These are phyloP conservation scores for Oxytropis ochrocephala DNA, from an alignment of 306 rosid species.

Conservation along the genomic window DNA sequence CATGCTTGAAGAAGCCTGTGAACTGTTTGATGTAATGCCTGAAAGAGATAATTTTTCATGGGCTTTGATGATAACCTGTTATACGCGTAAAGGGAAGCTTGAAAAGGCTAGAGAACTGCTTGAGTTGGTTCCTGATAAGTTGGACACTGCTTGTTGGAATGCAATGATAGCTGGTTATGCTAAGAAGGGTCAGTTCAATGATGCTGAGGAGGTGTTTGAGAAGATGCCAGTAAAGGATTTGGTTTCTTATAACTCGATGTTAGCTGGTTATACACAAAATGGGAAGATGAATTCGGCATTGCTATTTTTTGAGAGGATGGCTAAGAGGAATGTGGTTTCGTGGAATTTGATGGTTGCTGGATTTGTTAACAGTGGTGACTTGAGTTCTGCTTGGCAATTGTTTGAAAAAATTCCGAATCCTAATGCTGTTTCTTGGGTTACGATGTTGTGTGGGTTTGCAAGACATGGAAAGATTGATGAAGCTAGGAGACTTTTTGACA, in stretches of 20 bases:
- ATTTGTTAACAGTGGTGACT: conserved; percentile 45
- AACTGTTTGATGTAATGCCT: conserved; percentile 54
- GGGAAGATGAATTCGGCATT: conserved; percentile 57
- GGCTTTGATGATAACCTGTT: conserved; percentile 74
- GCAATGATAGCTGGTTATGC: conserved; percentile 73
- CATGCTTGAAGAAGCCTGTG: conserved; percentile 46
- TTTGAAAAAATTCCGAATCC: conserved; percentile 56
- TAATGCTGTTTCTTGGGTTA: conserved; percentile 57
- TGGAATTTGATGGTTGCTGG: conserved; percentile 85
- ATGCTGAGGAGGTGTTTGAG: conserved; percentile 57
- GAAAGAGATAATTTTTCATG: conserved; percentile 61
- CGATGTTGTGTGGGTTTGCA: conserved; percentile 69
- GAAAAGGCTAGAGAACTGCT: conserved; percentile 66
- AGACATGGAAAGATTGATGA: conserved; percentile 45
- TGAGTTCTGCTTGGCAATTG: conserved; percentile 62
- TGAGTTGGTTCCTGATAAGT: conserved; percentile 55
- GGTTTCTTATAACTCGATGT: conserved; percentile 75
- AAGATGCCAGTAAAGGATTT: conserved; percentile 58
- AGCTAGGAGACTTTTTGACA: conserved; percentile 59
- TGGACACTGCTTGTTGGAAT: conserved; percentile 67
- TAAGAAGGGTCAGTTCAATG: conserved; percentile 49
- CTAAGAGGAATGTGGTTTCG: conserved; percentile 55
- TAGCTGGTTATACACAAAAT: conserved; percentile 66
- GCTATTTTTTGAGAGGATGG: conserved; percentile 55
- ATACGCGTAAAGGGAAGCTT: conserved; percentile 50